Conservation (phyloP, 805 yeast species). For the Cyberlindnera japonica region DNA sequence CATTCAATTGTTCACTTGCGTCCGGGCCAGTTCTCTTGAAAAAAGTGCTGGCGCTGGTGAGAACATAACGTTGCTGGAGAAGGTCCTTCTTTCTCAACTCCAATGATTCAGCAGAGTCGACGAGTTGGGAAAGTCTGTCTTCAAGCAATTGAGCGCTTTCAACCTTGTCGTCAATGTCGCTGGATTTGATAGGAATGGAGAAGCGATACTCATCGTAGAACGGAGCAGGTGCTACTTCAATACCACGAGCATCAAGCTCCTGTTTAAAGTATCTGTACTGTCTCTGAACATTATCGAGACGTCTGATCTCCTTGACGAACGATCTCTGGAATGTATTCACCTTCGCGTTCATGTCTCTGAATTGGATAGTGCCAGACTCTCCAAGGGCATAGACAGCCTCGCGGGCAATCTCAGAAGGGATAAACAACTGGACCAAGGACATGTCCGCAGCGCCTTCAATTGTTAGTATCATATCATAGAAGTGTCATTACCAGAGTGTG, state of each 20-base stretch:
- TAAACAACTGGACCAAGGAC: slow-evolving; percentile 89
- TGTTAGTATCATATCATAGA: slow-evolving; percentile 7
- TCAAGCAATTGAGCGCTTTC: slow-evolving; percentile 70
- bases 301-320: slow-evolving; percentile 84
- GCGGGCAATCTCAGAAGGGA: slow-evolving; percentile 87
- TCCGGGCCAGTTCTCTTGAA: slow-evolving; percentile 31
- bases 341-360: slow-evolving; percentile 82
- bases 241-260: slow-evolving; percentile 46
- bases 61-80: slow-evolving; percentile 56
- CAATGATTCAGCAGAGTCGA: slow-evolving; percentile 62
- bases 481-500: no score
- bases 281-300: slow-evolving; percentile 80
- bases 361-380: slow-evolving; percentile 80
- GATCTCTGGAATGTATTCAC: slow-evolving; percentile 86
- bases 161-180: slow-evolving; percentile 57
- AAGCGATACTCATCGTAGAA: slow-evolving; percentile 25
- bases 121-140: slow-evolving; percentile 67
- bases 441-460: slow-evolving; percentile 97
- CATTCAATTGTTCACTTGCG: slow-evolving; percentile 1
- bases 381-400: slow-evolving; percentile 85
- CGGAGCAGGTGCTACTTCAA: slow-evolving; percentile 33
- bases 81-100: slow-evolving; percentile 58
- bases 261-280: slow-evolving; percentile 62
- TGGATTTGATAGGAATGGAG: slow-evolving; percentile 28
- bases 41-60: slow-evolving; percentile 47